phyloP scores from a whole-genome alignment of 805 yeast species.

The Saccharomyces mikatae region DNA sequence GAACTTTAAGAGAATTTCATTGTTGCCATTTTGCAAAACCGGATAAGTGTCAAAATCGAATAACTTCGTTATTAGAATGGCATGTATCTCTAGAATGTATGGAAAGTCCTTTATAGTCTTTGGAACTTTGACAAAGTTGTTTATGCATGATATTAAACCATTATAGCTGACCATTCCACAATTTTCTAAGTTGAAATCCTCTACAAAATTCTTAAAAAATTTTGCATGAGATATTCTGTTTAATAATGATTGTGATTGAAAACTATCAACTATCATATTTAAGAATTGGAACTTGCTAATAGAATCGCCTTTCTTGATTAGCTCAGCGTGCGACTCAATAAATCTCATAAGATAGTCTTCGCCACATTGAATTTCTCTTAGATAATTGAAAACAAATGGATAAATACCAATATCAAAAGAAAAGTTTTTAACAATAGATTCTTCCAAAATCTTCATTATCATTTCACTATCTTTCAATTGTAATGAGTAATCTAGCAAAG shows the following conservation, averaged over 20 bases:
- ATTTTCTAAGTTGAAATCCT: constrained; percentile 12
- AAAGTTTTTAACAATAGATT: constrained; percentile 32
- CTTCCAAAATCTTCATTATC: constrained; percentile 33
- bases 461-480: constrained; percentile 26
- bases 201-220: constrained; percentile 27
- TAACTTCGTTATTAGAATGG: constrained; percentile 31
- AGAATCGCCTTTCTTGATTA: constrained; percentile 4
- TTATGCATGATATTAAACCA: constrained; percentile 30
- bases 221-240: constrained; percentile 22
- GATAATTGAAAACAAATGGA: constrained; percentile 28
- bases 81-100: constrained; percentile 25
- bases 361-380: constrained; percentile 26
- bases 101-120: constrained; percentile 21
- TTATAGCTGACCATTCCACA: constrained; percentile 15
- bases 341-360: constrained; percentile 29
- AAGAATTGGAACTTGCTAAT: constrained; percentile 25
- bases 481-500: constrained; percentile 23
- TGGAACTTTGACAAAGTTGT: constrained; percentile 26
- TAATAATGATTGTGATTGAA: constrained; percentile 18
- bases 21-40: constrained; percentile 2
- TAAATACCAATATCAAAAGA: constrained; percentile 29
- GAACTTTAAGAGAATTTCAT: constrained; percentile 25
- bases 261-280: constrained; percentile 18
- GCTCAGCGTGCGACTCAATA: constrained; percentile 30
- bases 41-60: constrained; percentile 27